Evolutionary conservation across 768 basidiomycete genomes (phyloP).

Genomic region (Mrakia gelida): DNA sequence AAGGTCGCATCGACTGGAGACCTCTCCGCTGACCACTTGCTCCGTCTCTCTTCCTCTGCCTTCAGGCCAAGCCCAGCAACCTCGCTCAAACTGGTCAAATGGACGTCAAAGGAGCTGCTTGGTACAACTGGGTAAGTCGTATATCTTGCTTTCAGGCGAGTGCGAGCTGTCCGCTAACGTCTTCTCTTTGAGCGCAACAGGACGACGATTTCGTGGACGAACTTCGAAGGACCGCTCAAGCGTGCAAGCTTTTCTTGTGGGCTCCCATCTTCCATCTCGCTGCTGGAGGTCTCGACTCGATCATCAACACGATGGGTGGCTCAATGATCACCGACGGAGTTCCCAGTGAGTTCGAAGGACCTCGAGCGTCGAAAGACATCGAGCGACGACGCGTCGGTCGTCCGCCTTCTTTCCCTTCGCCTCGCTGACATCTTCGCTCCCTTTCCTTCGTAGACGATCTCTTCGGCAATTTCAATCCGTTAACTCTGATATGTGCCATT

Average conservation of each 20-base stretch:
- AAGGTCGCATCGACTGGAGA: not conserved
- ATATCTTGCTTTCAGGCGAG: not conserved
- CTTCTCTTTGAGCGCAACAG: conserved; percentile 33
- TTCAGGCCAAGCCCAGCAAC: conserved; percentile 39
- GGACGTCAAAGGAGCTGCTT: not conserved
- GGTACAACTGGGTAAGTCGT: not conserved
- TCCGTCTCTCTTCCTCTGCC: not conserved
- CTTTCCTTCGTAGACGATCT: conserved; percentile 8
- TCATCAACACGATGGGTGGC: conserved; percentile 9
- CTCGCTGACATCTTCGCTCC: not conserved
- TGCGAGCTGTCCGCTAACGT: conserved; percentile 32
- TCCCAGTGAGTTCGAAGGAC: conserved; percentile 32
- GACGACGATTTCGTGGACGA: conserved; percentile 45
- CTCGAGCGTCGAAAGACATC: not conserved
- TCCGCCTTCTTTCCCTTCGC: not conserved
- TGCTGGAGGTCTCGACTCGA: conserved; percentile 34
- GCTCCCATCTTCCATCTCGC: conserved; percentile 43
- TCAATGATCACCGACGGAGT: conserved; percentile 41
- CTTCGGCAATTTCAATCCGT: conserved; percentile 41
- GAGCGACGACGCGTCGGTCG: not conserved
- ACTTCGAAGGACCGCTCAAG: conserved; percentile 38
- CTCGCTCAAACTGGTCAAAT: conserved; percentile 29
- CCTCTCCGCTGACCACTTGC: not conserved
- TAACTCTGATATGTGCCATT: conserved; percentile 21
- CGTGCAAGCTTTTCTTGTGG: conserved; percentile 37